A percentile compares a stretch with the other conserved stretches of the same genome.
These are phyloP conservation scores for Blakeslea trispora DNA, from an alignment of 371 early-diverging fungal genomes.

Conservation along the genomic window DNA sequence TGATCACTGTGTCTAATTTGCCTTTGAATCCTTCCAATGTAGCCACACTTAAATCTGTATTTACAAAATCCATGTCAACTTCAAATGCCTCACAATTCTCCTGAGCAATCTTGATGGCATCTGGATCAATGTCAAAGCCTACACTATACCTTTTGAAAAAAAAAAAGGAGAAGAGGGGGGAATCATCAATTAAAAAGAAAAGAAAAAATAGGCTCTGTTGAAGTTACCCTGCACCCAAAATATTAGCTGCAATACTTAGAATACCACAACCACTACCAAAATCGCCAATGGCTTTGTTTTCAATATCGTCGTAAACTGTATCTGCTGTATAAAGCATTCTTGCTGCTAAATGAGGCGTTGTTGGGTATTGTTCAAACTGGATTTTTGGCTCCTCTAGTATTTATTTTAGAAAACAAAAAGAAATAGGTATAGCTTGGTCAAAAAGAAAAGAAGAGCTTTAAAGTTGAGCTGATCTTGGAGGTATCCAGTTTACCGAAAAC, in stretches of 20 bases:
- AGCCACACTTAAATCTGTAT: constrained; percentile 46
- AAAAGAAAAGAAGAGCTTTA: constrained; percentile 7
- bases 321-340: constrained; percentile 84
- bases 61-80: constrained; percentile 62
- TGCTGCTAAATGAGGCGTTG: constrained; percentile 82
- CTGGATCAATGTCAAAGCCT: constrained; percentile 82
- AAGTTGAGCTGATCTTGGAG: neutral
- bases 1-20: constrained; percentile 75
- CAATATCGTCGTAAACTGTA: constrained; percentile 76
- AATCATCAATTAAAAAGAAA: too few relatives aligned
- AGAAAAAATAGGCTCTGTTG: neutral
- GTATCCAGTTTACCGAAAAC: constrained; percentile 56
- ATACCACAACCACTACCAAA: constrained; percentile 88
- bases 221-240: constrained; percentile 63
- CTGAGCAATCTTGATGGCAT: constrained; percentile 75
- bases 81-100: constrained; percentile 74
- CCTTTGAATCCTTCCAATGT: constrained; percentile 46
- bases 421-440: too few relatives aligned
- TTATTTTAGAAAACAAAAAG: too few relatives aligned
- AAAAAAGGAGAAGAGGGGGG: too few relatives aligned
- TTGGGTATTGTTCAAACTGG: constrained; percentile 85
- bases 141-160: constrained; percentile 51
- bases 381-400: constrained; percentile 70
- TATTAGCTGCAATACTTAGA: constrained; percentile 62
- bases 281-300: constrained; percentile 73